phyloP scores from a whole-genome alignment of 2,329 filamentous ascomycete species.

The Colletotrichum plurivorum region DNA sequence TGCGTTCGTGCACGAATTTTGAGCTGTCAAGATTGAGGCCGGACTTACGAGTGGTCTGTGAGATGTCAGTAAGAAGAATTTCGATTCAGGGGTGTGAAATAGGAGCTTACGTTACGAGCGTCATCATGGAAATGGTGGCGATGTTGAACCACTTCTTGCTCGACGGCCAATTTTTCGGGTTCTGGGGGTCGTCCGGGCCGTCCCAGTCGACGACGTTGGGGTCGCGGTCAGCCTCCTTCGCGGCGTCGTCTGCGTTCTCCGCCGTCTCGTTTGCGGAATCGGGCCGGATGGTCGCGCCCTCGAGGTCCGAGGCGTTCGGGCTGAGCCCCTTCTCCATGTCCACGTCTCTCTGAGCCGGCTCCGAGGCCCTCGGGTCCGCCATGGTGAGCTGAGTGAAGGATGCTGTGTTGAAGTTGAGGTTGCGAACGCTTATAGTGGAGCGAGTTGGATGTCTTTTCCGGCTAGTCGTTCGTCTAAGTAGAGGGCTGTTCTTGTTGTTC shows the following conservation, averaged over 20 bases:
- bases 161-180: slow-evolving; percentile 79
- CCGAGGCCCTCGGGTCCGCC: slow-evolving; percentile 18
- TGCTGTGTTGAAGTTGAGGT: neutral
- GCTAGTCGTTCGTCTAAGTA: neutral
- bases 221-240: slow-evolving; percentile 18
- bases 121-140: slow-evolving; percentile 47
- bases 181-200: slow-evolving; percentile 68
- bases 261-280: slow-evolving; percentile 12
- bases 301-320: slow-evolving; percentile 24
- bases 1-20: no score
- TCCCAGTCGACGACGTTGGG: slow-evolving; percentile 69
- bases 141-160: slow-evolving; percentile 55
- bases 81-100: neutral
- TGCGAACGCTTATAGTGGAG: no score
- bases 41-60: slow-evolving; percentile 37
- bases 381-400: neutral
- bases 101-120: slow-evolving; percentile 39
- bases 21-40: neutral
- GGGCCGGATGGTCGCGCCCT: slow-evolving; percentile 31
- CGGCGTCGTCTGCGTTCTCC: neutral
- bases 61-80: slow-evolving; percentile 35
- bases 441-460: no score
- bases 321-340: slow-evolving; percentile 25
- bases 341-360: slow-evolving; percentile 16
- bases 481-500: neutral